Conservation (phyloP, 1,284 basidiomycete species). For the Ceratobasidium sp. region DNA sequence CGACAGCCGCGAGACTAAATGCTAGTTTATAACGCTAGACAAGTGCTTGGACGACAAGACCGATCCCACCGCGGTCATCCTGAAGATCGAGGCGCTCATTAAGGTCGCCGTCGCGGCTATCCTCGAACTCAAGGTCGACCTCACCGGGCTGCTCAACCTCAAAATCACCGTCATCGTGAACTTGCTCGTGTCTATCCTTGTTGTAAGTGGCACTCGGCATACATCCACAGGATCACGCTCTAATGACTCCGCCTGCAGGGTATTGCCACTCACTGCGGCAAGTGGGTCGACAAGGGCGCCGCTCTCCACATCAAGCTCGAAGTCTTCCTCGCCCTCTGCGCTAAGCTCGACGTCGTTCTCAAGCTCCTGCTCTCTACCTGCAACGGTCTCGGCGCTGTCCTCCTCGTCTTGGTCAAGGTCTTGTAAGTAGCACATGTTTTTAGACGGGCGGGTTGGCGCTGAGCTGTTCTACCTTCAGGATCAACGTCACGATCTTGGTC, state of each 20-base stretch:
- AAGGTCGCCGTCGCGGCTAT: slow-evolving; percentile 16
- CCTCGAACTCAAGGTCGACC: slow-evolving; percentile 38
- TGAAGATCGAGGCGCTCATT: slow-evolving; percentile 39
- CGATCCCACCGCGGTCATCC: slow-evolving; percentile 14
- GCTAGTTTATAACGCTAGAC: neutral
- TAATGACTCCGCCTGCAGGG: neutral
- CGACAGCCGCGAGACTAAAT: neutral
- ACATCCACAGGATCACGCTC: neutral
- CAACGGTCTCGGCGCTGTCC: slow-evolving; percentile 41
- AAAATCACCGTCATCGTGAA: slow-evolving; percentile 38
- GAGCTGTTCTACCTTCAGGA: neutral
- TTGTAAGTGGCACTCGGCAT: neutral
- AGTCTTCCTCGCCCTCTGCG: slow-evolving; percentile 30
- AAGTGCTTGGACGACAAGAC: slow-evolving; percentile 30
- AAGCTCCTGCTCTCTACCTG: slow-evolving; percentile 35
- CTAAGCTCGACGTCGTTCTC: slow-evolving; percentile 36
- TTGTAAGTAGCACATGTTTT: slow-evolving; percentile 3
- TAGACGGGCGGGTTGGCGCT: neutral
- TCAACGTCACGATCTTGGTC: slow-evolving; percentile 40
- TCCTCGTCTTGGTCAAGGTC: slow-evolving; percentile 33
- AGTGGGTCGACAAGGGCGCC: slow-evolving; percentile 40
- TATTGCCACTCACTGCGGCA: slow-evolving; percentile 43
- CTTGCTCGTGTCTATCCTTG: slow-evolving; percentile 34
- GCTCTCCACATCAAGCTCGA: slow-evolving; percentile 21
- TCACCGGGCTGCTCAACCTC: slow-evolving; percentile 39